Evolutionary conservation across 148 eudicot species (phyloP).

Genomic region (Chenopodium quinoa): DNA sequence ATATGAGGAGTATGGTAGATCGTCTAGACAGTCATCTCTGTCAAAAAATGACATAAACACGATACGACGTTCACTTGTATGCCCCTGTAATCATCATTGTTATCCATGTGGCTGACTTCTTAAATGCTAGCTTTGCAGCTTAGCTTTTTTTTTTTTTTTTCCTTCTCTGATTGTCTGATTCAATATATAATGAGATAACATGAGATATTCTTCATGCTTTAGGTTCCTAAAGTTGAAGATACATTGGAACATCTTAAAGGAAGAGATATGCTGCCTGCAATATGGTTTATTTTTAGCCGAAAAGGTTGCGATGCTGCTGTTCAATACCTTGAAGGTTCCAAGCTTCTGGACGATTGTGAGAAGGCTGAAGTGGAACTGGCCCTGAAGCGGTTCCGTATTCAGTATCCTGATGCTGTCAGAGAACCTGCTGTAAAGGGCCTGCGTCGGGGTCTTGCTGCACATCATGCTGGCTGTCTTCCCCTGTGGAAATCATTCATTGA

Average conservation of each 20-base stretch:
- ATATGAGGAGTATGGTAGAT: conserved; percentile 36
- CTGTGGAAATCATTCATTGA: conserved; percentile 96
- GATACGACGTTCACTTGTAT: conserved; percentile 87
- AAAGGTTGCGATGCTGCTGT: conserved; percentile 99
- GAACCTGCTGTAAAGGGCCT: conserved; percentile 83
- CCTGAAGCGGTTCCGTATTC: conserved; percentile 68
- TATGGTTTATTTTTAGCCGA: conserved; percentile 98
- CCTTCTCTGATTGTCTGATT: conserved; percentile 2
- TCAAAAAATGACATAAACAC: conserved; percentile 77
- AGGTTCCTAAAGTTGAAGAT: conserved; percentile 95
- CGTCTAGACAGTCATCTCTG: conserved; percentile 40
- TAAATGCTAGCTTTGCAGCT: neutral
- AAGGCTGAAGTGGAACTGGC: conserved; percentile 83
- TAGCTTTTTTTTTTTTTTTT: conserved; percentile 1
- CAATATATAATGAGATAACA: conserved; percentile 11
- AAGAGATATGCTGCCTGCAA: conserved; percentile 91
- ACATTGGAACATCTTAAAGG: conserved; percentile 75
- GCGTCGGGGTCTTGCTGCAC: conserved; percentile 85
- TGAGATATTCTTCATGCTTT: conserved; percentile 11
- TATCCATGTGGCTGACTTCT: conserved; percentile 14
- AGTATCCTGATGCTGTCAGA: conserved; percentile 96
- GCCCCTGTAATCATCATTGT: conserved; percentile 21
- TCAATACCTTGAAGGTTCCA: conserved; percentile 76
- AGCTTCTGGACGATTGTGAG: conserved; percentile 85
- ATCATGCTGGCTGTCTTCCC: conserved; percentile 99